Evolutionary conservation across 208 protist species (phyloP).

Genomic region (Crithidia bombi): DNA sequence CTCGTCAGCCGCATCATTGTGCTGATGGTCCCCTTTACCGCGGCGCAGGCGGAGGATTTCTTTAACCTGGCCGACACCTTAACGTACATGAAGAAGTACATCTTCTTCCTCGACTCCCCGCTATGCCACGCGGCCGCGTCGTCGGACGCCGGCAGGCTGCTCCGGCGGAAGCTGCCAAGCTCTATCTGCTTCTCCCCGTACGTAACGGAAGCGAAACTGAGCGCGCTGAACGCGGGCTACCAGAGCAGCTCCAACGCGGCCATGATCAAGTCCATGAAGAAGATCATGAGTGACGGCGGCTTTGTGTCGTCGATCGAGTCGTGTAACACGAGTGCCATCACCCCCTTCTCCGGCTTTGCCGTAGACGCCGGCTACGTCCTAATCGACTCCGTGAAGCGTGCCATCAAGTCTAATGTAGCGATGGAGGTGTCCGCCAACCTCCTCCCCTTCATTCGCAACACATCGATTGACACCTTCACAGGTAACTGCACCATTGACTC

Average conservation of each 20-base stretch:
- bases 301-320: conserved; percentile 56
- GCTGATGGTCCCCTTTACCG: conserved; percentile 50
- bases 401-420: conserved; percentile 42
- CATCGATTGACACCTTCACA: conserved; percentile 61
- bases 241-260: conserved; percentile 29
- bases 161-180: conserved; percentile 64
- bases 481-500: conserved; percentile 68
- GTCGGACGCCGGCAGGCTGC: conserved; percentile 21
- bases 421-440: conserved; percentile 59
- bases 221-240: conserved; percentile 48
- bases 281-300: conserved; percentile 58
- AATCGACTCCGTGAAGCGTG: conserved; percentile 61
- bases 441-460: conserved; percentile 56
- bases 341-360: conserved; percentile 58
- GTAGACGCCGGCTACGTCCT: conserved; percentile 76
- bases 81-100: conserved; percentile 73
- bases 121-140: conserved; percentile 65
- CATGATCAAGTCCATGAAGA: conserved; percentile 40
- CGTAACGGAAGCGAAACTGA: conserved; percentile 38
- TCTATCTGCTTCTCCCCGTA: conserved; percentile 82
- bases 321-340: conserved; percentile 54
- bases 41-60: conserved; percentile 57
- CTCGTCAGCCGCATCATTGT: conserved; percentile 76
- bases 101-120: conserved; percentile 72
- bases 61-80: conserved; percentile 64